Conservation (phyloP, 2,329 filamentous ascomycete genomes). For the Clarireedia hainanense region DNA sequence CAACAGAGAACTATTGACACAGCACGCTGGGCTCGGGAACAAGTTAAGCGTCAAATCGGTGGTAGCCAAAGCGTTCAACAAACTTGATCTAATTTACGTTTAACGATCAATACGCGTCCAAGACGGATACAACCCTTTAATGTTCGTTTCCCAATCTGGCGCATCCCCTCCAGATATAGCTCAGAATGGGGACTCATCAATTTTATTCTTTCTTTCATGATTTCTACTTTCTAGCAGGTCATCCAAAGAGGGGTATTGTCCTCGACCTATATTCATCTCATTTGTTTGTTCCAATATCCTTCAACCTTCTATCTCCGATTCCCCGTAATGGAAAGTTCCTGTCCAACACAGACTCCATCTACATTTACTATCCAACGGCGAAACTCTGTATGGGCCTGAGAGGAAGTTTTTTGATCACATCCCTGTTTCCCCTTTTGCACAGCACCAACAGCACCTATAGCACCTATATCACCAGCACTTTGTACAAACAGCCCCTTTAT, state of each 20-base stretch:
- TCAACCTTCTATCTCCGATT: conserved; percentile 2
- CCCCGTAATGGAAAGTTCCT: conserved; percentile 1
- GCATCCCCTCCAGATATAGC: conserved; percentile 21
- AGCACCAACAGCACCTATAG: conserved; percentile 2
- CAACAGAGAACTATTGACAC: conserved; percentile 80
- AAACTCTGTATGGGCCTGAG: background rate
- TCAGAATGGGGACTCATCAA: conserved; percentile 11
- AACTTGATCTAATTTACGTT: conserved; percentile 22
- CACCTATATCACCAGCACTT: conserved; percentile 1
- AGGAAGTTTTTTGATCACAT: background rate
- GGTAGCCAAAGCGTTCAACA: conserved; percentile 33
- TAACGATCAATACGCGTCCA: conserved; percentile 14
- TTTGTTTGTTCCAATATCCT: conserved; percentile 3
- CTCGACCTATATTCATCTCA: conserved; percentile 22
- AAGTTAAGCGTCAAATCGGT: conserved; percentile 83
- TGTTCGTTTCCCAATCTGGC: conserved; percentile 19
- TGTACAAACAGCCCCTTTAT: conserved; percentile 6
- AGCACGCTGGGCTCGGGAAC: conserved; percentile 93
- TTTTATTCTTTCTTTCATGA: conserved; percentile 8
- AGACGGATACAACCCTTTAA: conserved; percentile 19
- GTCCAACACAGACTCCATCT: conserved; percentile 1
- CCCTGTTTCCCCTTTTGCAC: background rate
- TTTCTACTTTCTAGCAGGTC: conserved; percentile 21
- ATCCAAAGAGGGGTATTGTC: conserved; percentile 29
- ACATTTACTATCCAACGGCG: background rate